phyloP scores from a whole-genome alignment of 768 basidiomycete genomes.

The Pulveroboletus sp. region DNA sequence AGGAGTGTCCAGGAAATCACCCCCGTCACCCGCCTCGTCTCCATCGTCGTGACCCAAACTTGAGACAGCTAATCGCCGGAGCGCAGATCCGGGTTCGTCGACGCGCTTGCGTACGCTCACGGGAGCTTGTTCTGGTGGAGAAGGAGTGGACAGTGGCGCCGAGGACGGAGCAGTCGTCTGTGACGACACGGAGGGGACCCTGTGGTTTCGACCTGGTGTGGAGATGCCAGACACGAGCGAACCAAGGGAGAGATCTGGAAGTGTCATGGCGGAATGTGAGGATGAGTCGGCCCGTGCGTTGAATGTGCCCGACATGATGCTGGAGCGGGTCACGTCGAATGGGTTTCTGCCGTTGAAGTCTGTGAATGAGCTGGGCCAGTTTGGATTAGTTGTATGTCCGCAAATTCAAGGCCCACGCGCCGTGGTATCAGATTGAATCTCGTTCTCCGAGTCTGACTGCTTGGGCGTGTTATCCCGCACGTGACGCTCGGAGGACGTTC shows the following conservation, averaged over 20 bases:
- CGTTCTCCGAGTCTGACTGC: too few relatives aligned
- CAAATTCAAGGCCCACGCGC: too few relatives aligned
- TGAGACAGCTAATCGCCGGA: constrained; percentile 36
- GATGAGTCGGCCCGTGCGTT: constrained; percentile 40
- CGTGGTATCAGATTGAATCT: too few relatives aligned
- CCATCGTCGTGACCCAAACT: constrained; percentile 35
- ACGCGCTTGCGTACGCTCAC: constrained; percentile 34
- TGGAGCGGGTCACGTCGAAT: background rate
- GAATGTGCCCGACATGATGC: constrained; percentile 42
- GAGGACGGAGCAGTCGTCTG: constrained; percentile 52
- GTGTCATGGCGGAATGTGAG: constrained; percentile 39
- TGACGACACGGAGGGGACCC: constrained; percentile 49
- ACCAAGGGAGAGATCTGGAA: constrained; percentile 60
- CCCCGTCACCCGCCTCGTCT: constrained; percentile 37
- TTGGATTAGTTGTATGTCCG: too few relatives aligned
- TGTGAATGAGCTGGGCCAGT: too few relatives aligned
- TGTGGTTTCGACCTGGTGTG: constrained; percentile 44
- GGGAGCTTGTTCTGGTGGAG: constrained; percentile 37
- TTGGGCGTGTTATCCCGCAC: too few relatives aligned
- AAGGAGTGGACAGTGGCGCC: constrained; percentile 46
- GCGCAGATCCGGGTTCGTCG: constrained; percentile 39
- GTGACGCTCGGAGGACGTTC: too few relatives aligned
- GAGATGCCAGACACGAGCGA: constrained; percentile 52
- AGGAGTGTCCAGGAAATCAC: constrained; percentile 52
- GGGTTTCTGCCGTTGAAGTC: background rate